A percentile compares a stretch with the other conserved stretches of the same genome.
phyloP scores from a whole-genome alignment of 2,329 filamentous ascomycete genomes.

The Pseudogymnoascus sp. region DNA sequence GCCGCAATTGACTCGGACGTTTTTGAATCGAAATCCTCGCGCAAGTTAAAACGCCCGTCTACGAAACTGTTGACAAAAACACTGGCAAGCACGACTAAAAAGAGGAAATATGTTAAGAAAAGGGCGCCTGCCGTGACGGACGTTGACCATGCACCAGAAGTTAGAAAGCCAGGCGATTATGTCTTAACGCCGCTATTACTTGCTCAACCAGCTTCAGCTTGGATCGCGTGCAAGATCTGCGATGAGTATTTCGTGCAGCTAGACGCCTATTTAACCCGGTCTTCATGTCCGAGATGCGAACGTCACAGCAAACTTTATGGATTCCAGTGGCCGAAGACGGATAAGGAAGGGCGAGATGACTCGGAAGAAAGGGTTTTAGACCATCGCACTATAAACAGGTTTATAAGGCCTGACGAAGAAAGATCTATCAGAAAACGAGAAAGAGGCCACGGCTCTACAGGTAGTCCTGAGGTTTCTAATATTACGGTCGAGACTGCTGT shows the following conservation, averaged over 20 bases:
- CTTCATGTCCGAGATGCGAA: constrained; percentile 86
- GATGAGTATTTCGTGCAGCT: constrained; percentile 74
- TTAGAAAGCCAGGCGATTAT: constrained; percentile 68
- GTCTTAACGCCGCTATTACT: constrained; percentile 70
- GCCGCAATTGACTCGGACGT: neutral
- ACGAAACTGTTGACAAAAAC: constrained; percentile 13
- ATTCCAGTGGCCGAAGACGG: constrained; percentile 92
- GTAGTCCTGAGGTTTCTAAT: neutral
- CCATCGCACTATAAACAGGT: constrained; percentile 80
- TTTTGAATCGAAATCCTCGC: neutral
- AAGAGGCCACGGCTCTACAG: constrained; percentile 4
- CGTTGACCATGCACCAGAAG: constrained; percentile 20
- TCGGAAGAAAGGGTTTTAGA: constrained; percentile 62
- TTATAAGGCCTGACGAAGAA: constrained; percentile 65
- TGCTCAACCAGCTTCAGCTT: constrained; percentile 65
- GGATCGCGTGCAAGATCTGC: constrained; percentile 86
- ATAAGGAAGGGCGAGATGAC: constrained; percentile 66
- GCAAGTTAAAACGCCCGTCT: constrained; percentile 9
- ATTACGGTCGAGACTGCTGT: neutral
- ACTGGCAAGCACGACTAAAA: constrained; percentile 15
- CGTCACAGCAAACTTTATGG: constrained; percentile 94
- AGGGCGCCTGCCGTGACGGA: constrained; percentile 15
- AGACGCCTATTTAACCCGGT: constrained; percentile 78
- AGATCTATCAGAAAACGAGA: constrained; percentile 18
- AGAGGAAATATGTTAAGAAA: constrained; percentile 17